Percentiles rank a stretch among this genome's conserved stretches.
These are phyloP conservation scores for Abortiporus biennis DNA, from an alignment of 1,284 basidiomycete genomes.

Conservation along the genomic window DNA sequence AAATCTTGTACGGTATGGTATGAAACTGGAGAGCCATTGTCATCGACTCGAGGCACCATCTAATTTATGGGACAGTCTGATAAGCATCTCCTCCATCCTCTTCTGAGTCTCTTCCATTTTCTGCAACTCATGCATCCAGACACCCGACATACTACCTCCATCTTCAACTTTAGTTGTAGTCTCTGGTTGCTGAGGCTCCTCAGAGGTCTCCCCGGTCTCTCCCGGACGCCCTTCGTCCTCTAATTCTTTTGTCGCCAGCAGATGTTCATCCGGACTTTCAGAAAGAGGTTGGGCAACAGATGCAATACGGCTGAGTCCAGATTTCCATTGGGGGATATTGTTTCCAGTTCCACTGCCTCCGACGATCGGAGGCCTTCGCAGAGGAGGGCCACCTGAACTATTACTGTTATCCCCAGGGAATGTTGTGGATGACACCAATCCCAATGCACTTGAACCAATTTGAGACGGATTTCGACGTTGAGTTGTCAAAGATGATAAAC, in stretches of 20 bases:
- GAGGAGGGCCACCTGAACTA: too few species aligned
- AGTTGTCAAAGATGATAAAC: conserved; percentile 39
- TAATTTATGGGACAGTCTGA: conserved; percentile 23
- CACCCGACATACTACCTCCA: conserved; percentile 20
- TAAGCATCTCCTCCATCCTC: conserved; percentile 57
- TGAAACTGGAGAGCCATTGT: too few species aligned
- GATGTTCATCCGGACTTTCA: conserved; percentile 25
- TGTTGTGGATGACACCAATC: too few species aligned
- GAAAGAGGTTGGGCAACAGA: conserved; percentile 23
- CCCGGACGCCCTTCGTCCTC: conserved; percentile 7
- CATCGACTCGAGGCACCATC: too few species aligned
- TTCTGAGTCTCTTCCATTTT: conserved; percentile 57
- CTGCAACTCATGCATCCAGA: conserved; percentile 39
- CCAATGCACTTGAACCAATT: too few species aligned
- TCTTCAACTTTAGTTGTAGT: conserved; percentile 30
- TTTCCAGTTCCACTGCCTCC: too few species aligned
- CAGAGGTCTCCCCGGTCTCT: background rate
- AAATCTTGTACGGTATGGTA: background rate
- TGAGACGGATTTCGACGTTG: background rate
- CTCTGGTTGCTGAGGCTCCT: background rate
- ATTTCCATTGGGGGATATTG: too few species aligned
- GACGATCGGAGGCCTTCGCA: too few species aligned
- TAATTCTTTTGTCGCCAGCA: too few species aligned
- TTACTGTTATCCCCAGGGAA: too few species aligned
- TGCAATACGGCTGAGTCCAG: conserved; percentile 18